Percentiles rank a stretch among this genome's conserved stretches.
phyloP scores from a whole-genome alignment of 805 yeast genomes.

The Spathaspora sp. region DNA sequence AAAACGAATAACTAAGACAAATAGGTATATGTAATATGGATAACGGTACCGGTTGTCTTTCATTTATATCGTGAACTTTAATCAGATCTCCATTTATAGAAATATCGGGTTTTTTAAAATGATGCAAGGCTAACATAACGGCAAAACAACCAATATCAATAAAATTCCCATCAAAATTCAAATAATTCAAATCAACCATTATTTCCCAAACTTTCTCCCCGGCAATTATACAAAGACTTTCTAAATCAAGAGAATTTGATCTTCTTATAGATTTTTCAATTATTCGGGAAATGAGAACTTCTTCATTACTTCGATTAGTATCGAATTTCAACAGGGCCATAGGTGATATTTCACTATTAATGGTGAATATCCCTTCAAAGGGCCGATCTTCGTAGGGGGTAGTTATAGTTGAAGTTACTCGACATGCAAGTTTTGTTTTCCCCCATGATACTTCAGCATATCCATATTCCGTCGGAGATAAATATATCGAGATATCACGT shows the following conservation, averaged over 20 bases:
- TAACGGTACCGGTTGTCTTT: constrained; percentile 83
- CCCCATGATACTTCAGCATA: constrained; percentile 79
- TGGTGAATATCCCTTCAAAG: constrained; percentile 84
- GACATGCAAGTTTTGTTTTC: constrained; percentile 61
- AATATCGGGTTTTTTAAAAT: constrained; percentile 81
- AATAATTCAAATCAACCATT: constrained; percentile 83
- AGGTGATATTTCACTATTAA: constrained; percentile 82
- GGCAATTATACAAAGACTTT: constrained; percentile 83
- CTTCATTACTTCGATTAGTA: constrained; percentile 69
- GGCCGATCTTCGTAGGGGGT: constrained; percentile 89
- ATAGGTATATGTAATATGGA: constrained; percentile 87
- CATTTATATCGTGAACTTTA: constrained; percentile 65
- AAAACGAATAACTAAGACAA: constrained; percentile 85
- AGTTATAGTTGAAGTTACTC: constrained; percentile 71
- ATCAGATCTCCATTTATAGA: constrained; percentile 51
- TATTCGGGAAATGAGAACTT: constrained; percentile 72
- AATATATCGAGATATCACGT: constrained; percentile 52
- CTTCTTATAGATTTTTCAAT: constrained; percentile 90
- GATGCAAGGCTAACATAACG: constrained; percentile 80
- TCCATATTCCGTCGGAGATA: constrained; percentile 72
- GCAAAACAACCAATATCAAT: constrained; percentile 90
- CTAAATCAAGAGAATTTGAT: constrained; percentile 88
- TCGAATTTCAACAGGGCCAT: constrained; percentile 89
- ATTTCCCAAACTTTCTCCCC: constrained; percentile 90
- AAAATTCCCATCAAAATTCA: constrained; percentile 90